Evolutionary conservation across 75 land plant species (phyloP).

Genomic region (Selaginella moellendorffii): DNA sequence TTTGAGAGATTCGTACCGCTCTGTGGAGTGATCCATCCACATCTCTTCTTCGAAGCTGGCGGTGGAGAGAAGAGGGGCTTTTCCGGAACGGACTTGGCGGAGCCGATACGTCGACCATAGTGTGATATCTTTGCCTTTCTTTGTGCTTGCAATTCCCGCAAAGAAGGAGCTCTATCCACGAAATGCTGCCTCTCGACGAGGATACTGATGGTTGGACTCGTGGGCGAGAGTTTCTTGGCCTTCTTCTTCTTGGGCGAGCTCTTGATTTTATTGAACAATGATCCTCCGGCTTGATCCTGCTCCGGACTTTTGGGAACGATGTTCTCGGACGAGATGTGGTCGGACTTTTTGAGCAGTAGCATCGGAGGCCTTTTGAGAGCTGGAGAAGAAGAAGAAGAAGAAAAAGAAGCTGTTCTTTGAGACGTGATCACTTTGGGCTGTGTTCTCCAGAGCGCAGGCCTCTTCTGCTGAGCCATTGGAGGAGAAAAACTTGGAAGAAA

Average conservation of each 20-base stretch:
- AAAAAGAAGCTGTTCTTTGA: too few relatives aligned
- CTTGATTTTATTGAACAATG: background rate
- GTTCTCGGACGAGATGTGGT: background rate
- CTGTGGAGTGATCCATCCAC: constrained; percentile 16
- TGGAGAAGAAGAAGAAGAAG: too few relatives aligned
- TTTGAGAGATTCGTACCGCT: constrained; percentile 10
- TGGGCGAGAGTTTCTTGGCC: background rate
- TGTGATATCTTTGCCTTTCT: constrained; percentile 11
- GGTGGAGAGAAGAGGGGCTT: background rate
- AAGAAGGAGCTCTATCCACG: constrained; percentile 2
- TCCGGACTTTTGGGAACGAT: background rate
- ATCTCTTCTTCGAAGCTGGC: constrained; percentile 10
- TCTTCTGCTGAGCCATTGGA: too few relatives aligned
- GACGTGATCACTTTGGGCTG: too few relatives aligned
- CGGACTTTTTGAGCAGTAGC: background rate
- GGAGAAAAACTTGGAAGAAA: too few relatives aligned
- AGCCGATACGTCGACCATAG: constrained; percentile 9
- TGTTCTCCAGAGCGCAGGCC: too few relatives aligned
- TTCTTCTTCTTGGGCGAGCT: background rate
- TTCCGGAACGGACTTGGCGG: background rate
- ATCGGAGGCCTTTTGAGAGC: background rate
- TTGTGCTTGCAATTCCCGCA: constrained; percentile 9
- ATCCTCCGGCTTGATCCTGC: too few relatives aligned
- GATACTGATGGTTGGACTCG: background rate
- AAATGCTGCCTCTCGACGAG: background rate